Evolutionary conservation across 345 rosid species (phyloP), one percentile per base, ranked within the genome.

Genomic region (Trapa incisa): DNA sequence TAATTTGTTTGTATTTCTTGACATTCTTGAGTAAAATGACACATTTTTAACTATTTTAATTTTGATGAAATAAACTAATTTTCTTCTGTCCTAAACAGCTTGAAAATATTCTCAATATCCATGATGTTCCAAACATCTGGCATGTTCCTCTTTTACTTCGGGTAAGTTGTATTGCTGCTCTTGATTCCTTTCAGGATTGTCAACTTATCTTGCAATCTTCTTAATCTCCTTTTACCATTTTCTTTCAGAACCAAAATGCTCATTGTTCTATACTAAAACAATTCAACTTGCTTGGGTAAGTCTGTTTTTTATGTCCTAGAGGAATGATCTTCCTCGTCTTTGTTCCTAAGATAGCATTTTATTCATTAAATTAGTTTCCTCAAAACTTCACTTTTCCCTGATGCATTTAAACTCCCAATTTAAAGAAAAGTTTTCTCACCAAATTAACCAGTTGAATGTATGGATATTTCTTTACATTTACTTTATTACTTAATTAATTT

Each of bases 101-200:
- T 70, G 88, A 84, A 70, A 87, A 91, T 75, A 87, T 94, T 71
- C 86, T 94, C 66, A 91, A 86, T 77, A 78, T 94, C 48, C 87
- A 83, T 73, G 99, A 94, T 69, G 99, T 94, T 79, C 92, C 99
- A 70, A 94, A 91, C 84, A 89, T 94, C 75, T 91, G 97, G 97
- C 96, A 94, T 70, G 68, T 94, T 85, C 99, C 99, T 73, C 83
- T 89, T 38, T 75, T 94, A 57, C 86, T 94, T 58, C 79, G 87
- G 75, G 99, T 94, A 80, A 76, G 89, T 81, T 71, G 56, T 42
- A 16, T 39, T 52, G 73, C 62, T 64, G 15, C 35, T 8, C 71
- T 45, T 60, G 36, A 42, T 72, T 75, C 67, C 74, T 71, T 17
- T 37, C 64, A 67, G 47, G 61, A 36, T 63, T 47, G 47, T 54